A percentile compares a stretch with the other conserved stretches of the same genome.
These are phyloP conservation scores for Cordyceps pruinosa DNA, from an alignment of 2,329 filamentous ascomycete species.

Conservation along the genomic window DNA sequence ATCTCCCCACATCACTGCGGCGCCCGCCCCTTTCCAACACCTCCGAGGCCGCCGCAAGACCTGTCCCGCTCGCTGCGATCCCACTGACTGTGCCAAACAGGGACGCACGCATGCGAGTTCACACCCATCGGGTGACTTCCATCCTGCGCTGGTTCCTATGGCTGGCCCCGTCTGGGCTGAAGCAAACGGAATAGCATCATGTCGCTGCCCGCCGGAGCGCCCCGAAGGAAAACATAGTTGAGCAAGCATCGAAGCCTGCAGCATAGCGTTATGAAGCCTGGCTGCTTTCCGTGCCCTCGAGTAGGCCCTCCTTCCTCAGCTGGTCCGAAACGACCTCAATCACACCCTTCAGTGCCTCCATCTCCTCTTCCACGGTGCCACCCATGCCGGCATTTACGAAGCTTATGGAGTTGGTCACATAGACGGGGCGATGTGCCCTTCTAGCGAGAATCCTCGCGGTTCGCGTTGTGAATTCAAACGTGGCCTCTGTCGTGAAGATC, in stretches of 20 bases:
- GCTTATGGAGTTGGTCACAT: constrained; percentile 82
- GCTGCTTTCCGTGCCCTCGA: not conserved
- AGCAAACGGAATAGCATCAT: too few species aligned
- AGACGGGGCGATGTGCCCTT: constrained; percentile 67
- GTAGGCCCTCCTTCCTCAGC: constrained; percentile 19
- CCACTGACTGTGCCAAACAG: not conserved
- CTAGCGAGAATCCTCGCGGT: constrained; percentile 78
- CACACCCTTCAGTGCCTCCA: constrained; percentile 75
- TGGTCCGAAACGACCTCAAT: constrained; percentile 54
- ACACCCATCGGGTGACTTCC: not conserved
- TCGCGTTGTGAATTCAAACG: constrained; percentile 79
- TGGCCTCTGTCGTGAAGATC: constrained; percentile 68
- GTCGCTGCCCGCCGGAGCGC: not conserved
- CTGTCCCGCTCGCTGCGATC: too few species aligned
- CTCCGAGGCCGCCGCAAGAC: too few species aligned
- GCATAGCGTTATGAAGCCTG: not conserved
- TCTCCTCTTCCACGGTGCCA: constrained; percentile 84
- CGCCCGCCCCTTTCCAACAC: not conserved
- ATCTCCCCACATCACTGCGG: not conserved
- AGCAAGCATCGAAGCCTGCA: too few species aligned
- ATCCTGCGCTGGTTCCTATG: not conserved
- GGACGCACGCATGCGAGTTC: not conserved
- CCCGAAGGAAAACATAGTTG: not conserved
- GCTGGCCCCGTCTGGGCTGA: not conserved
- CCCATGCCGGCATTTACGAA: constrained; percentile 68